A percentile compares a stretch with the other conserved stretches of the same genome.
These are phyloP conservation scores for Arachis hypogaea DNA, from an alignment of 306 rosid species.

Conservation along the genomic window DNA sequence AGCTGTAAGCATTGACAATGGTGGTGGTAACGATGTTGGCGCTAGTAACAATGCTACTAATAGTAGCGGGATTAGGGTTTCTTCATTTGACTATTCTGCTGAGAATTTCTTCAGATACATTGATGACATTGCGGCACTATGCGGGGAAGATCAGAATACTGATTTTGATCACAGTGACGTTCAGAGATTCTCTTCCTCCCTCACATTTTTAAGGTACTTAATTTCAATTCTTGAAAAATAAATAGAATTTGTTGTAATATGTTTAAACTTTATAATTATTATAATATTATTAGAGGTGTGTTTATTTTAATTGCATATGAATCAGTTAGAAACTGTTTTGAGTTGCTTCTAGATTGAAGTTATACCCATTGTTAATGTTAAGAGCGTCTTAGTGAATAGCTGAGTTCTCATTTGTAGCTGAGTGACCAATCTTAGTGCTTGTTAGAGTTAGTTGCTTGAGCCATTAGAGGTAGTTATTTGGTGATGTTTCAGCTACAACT, in stretches of 20 bases:
- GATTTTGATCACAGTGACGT: conserved; percentile 49
- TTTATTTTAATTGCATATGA: background rate
- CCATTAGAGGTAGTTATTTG: background rate
- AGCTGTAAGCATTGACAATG: conserved; percentile 5
- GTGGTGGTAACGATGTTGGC: conserved; percentile 2
- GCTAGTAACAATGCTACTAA: background rate
- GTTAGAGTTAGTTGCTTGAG: background rate
- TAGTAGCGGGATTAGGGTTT: conserved; percentile 41
- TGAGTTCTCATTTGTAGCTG: background rate
- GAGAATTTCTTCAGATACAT: conserved; percentile 69
- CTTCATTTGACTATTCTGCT: conserved; percentile 58
- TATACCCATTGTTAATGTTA: background rate
- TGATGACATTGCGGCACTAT: conserved; percentile 59
- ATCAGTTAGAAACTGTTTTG: background rate
- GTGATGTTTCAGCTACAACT: background rate
- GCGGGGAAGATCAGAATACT: conserved; percentile 50
- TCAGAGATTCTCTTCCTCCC: conserved; percentile 55
- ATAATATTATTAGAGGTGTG: background rate
- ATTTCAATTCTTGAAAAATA: background rate
- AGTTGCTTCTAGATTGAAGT: background rate
- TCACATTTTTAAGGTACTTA: conserved; percentile 74
- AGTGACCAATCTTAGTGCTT: background rate
- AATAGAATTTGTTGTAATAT: background rate
- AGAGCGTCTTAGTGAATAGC: background rate
- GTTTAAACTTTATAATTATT: background rate